Conservation (phyloP, 176 grass and related monocot genomes). For the Phoenix roebelenii region DNA sequence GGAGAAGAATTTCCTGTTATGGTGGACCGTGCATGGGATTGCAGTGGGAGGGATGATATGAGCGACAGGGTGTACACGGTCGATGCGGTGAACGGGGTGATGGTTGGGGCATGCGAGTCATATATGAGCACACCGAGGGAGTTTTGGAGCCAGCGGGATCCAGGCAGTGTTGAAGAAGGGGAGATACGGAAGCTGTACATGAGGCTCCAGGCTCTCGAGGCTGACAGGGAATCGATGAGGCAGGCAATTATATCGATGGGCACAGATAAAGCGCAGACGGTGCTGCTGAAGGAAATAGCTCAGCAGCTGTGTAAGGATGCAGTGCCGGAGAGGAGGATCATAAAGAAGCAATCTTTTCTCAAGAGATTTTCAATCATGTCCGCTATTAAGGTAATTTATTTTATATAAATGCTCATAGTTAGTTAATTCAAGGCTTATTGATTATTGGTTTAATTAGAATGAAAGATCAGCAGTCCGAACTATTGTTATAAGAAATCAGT, state of each 20-base stretch:
- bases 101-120: constrained; percentile 21
- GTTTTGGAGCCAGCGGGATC: constrained; percentile 21
- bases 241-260: constrained; percentile 65
- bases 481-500: too few relatives aligned
- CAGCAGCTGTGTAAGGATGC: constrained; percentile 57
- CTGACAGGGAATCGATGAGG: constrained; percentile 64
- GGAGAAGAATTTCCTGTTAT: constrained; percentile 24
- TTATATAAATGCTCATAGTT: too few relatives aligned
- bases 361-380: constrained; percentile 34
- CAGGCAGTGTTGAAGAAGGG: constrained; percentile 24
- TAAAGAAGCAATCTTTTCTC: constrained; percentile 31
- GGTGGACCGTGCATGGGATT: constrained; percentile 3
- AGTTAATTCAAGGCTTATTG: too few relatives aligned
- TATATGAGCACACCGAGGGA: constrained; percentile 20
- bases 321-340: constrained; percentile 26
- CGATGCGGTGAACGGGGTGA: constrained; percentile 46
- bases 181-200: constrained; percentile 53
- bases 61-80: constrained; percentile 50
- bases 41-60: constrained; percentile 16
- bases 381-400: constrained; percentile 46
- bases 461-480: too few relatives aligned
- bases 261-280: constrained; percentile 46
- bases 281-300: constrained; percentile 59
- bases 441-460: too few relatives aligned
- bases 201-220: constrained; percentile 54